Evolutionary conservation across 768 basidiomycete genomes (phyloP), one percentile per base, ranked within the genome.

Genomic region (Suillus discolor): DNA sequence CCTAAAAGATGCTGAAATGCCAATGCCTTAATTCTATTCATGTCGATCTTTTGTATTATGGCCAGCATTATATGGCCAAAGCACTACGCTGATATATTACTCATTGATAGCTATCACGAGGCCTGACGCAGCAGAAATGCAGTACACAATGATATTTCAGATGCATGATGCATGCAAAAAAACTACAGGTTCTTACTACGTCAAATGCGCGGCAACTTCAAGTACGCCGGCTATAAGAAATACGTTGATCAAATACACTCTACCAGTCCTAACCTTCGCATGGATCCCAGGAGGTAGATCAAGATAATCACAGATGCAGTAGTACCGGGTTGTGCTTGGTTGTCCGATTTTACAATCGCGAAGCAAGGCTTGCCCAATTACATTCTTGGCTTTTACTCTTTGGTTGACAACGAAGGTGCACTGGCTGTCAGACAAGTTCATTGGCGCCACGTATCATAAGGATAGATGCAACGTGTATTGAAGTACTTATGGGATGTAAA

Each of bases 61-160:
- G 94, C 97, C 72, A 97, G 93, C 39, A 90, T 97, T 36, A 83
- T 98, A 25, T 97, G 94, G 92, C 96, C 96, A 0, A 86, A 89
- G 67, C 97, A 99, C 74, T 97, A 93, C 74, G n/a, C n/a, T n/a
- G n/a, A n/a, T n/a, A n/a, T n/a, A n/a, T n/a, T 99, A 71, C 75
- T 81, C n/a, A 83, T 99, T 15, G 96, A 74, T 92, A 98, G 74
- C 97, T 97, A 13, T 88, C 94, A 51, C 81, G 95, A 93, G 72
- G 80, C 84, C 25, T 96, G 96, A 31, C 82, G 84, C 5, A 85
- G 74, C 61, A 91, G 98, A 97, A 92, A 79, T 96, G 94, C 70
- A 65, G 95, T 94, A 77, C 9, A 89, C 79, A 0, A 31, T 62
- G 15, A 36, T 49, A 45, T 12, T 47, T 23, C 18, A 25, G 36